Evolutionary conservation across 768 basidiomycete genomes (phyloP), one percentile per base, ranked within the genome.

Genomic region (Pleurotus tuoliensis): DNA sequence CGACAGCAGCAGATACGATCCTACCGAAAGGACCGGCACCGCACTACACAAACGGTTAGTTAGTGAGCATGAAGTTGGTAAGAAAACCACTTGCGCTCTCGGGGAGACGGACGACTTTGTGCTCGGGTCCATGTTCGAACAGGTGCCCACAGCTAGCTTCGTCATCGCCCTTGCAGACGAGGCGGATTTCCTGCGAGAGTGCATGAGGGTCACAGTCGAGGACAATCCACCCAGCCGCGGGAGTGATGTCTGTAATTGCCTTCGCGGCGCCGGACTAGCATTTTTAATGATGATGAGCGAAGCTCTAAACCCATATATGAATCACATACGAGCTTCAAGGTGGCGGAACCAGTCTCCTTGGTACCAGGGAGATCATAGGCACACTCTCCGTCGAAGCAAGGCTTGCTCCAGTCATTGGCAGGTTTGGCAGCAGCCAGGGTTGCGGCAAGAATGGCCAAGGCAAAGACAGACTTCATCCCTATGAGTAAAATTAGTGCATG

Each of bases 371-470:
- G 51, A 53, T 53, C 51, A 41, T 53, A 53, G 51, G 51, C 51
- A 43, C 51, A 53, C 39, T 53, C 51, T 40, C 51, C 51, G 39
- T 53, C 39, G 18, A 53, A 53, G 51, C 51, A 53, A 4, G 51
- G 51, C 37, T 41, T 24, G 51, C 51, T 53, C 51, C 51, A 53
- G 22, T 53, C 51, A 39, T 53, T 53, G 50, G 56, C 50, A 45
- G 49, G 20, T 47, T n/a, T 39, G 51, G 51, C 51, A 15, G 39
- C 39, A 53, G 51, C 34, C 37, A 53, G n/a, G 9, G 51, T 16
- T 12, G 51, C 51, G 38, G 51, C 51, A 53, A 53, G 15, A 13
- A 53, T 41, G n/a, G 51, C 51, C 20, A 53, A 39, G 11, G 51
- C 51, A 41, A 53, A 53, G 16, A 53, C 51, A 24, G 51, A 53